Conservation (phyloP, 179 eudicot genomes). For the Spinacia oleracea region DNA sequence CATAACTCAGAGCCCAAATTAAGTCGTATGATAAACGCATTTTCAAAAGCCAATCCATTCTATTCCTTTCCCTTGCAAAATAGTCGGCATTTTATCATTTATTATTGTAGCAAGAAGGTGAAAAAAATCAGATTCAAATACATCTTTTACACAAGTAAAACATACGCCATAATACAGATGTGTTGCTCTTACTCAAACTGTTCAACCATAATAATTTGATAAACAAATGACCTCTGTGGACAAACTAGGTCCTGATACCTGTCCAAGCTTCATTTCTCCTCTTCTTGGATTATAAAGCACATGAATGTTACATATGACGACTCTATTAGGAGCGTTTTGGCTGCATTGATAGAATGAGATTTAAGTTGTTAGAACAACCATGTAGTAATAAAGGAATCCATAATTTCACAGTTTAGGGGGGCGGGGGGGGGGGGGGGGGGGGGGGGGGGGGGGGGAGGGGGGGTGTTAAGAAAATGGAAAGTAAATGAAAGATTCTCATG, state of each 20-base stretch:
- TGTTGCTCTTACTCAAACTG: neutral
- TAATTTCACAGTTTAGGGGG: too few relatives aligned
- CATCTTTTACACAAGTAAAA: neutral
- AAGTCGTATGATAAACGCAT: neutral
- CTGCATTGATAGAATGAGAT: slow-evolving; percentile 47
- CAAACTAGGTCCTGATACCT: slow-evolving; percentile 47
- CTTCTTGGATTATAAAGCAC: slow-evolving; percentile 93
- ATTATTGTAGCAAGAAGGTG: neutral
- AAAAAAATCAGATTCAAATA: neutral
- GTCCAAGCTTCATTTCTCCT: slow-evolving; percentile 99
- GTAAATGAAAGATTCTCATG: neutral
- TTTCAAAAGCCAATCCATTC: neutral
- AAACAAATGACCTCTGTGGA: neutral
- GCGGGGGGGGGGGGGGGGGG: too few relatives aligned
- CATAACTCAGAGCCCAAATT: neutral
- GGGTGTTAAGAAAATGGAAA: neutral
- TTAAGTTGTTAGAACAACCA: neutral
- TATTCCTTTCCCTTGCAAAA: neutral
- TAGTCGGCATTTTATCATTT: neutral
- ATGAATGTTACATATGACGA: slow-evolving; percentile 87
- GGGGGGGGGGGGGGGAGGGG: too few relatives aligned
- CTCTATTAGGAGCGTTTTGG: slow-evolving; percentile 50
- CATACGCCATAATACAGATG: neutral
- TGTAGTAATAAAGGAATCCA: neutral
- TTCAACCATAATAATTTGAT: neutral